phyloP scores from a whole-genome alignment of 345 rosid species.

The Odontarrhena argentea region DNA sequence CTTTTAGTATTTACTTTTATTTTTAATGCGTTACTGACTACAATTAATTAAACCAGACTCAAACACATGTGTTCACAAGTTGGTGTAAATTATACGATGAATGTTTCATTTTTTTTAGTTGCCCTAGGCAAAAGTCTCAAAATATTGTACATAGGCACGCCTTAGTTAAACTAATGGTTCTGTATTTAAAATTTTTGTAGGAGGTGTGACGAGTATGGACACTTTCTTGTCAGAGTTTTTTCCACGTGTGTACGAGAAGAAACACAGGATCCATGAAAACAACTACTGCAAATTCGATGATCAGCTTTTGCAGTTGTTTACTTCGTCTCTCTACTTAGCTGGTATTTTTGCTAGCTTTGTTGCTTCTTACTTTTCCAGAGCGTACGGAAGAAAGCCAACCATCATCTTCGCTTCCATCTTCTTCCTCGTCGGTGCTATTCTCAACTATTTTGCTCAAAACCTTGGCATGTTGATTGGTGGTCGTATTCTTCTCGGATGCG shows the following conservation, averaged over 20 bases:
- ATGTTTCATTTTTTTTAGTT: too few species aligned
- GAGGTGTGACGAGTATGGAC: slow-evolving; percentile 85
- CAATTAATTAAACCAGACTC: too few species aligned
- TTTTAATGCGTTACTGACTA: too few species aligned
- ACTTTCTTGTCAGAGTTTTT: slow-evolving; percentile 65
- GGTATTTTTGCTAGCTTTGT: slow-evolving; percentile 54
- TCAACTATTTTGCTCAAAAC: slow-evolving; percentile 48
- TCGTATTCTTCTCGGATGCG: slow-evolving; percentile 61
- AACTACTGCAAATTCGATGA: slow-evolving; percentile 79
- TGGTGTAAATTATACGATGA: too few species aligned
- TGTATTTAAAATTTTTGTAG: slow-evolving; percentile 35
- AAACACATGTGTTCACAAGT: too few species aligned
- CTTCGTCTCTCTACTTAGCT: slow-evolving; percentile 81
- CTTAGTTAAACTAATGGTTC: not conserved
- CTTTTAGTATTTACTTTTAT: too few species aligned
- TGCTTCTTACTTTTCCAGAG: slow-evolving; percentile 52
- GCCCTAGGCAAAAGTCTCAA: too few species aligned
- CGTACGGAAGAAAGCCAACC: slow-evolving; percentile 53
- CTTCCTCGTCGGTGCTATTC: slow-evolving; percentile 61
- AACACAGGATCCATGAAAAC: slow-evolving; percentile 60
- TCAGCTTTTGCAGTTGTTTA: slow-evolving; percentile 62
- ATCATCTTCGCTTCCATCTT: slow-evolving; percentile 62
- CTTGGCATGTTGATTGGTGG: slow-evolving; percentile 61
- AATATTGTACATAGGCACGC: too few species aligned
- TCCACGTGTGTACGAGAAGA: slow-evolving; percentile 58